Evolutionary conservation across 176 grass and related monocot genomes (phyloP).

Genomic region (Carex parvula): DNA sequence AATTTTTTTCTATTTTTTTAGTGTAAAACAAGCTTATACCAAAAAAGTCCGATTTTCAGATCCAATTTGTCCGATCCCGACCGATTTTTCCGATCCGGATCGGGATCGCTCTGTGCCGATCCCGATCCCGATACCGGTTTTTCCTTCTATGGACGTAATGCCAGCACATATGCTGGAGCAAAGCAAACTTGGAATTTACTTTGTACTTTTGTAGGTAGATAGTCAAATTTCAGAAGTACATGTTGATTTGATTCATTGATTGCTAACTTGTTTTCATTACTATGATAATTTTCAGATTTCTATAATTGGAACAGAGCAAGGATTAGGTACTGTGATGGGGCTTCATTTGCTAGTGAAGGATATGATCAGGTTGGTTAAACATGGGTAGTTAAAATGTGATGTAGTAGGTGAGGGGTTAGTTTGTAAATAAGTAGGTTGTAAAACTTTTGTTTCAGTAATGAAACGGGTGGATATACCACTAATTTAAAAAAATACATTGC

Average conservation of each 20-base stretch:
- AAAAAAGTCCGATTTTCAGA: too few relatives aligned
- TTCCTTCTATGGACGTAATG: too few relatives aligned
- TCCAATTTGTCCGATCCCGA: too few relatives aligned
- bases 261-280: background rate
- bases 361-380: conserved; percentile 49
- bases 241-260: background rate
- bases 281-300: conserved; percentile 47
- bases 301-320: conserved; percentile 89
- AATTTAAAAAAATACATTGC: background rate
- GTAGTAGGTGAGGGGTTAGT: too few relatives aligned
- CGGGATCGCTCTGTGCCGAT: too few relatives aligned
- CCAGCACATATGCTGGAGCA: background rate
- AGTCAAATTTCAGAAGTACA: background rate
- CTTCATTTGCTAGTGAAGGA: conserved; percentile 65
- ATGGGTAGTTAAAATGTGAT: background rate
- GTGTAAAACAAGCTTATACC: too few relatives aligned
- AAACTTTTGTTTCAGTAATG: too few relatives aligned
- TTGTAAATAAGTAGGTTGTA: too few relatives aligned
- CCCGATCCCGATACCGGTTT: too few relatives aligned
- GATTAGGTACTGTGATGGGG: conserved; percentile 84
- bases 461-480: too few relatives aligned
- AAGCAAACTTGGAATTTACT: background rate
- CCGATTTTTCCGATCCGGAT: too few relatives aligned
- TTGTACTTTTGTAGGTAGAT: background rate
- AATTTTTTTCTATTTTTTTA: too few relatives aligned